A percentile compares a stretch with the other conserved stretches of the same genome.
Conservation (phyloP, 139 green algal genomes). For the Trebouxia sp. region DNA sequence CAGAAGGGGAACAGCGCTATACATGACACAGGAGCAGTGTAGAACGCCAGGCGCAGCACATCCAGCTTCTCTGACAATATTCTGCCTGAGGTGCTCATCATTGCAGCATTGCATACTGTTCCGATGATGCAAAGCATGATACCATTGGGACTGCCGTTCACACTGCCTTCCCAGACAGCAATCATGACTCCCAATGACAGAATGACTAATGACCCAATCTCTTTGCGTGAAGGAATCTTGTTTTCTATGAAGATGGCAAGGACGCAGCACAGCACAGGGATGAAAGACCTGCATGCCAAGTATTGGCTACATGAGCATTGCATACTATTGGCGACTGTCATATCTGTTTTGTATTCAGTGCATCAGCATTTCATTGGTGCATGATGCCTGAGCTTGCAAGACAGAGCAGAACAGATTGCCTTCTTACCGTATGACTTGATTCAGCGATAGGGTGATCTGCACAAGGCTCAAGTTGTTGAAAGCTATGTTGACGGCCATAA, state of each 20-base stretch:
- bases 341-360: too few species aligned
- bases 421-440: slow-evolving; percentile 61
- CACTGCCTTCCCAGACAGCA: slow-evolving; percentile 54
- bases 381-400: too few species aligned
- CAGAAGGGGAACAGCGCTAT: slow-evolving; percentile 6
- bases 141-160: slow-evolving; percentile 40
- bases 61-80: slow-evolving; percentile 73
- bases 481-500: slow-evolving; percentile 55
- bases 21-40: slow-evolving; percentile 70
- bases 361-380: too few species aligned
- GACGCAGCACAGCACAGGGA: slow-evolving; percentile 59
- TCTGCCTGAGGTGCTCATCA: slow-evolving; percentile 59
- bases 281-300: slow-evolving; percentile 42
- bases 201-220: slow-evolving; percentile 49
- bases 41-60: slow-evolving; percentile 77
- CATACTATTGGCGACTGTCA: too few species aligned
- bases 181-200: slow-evolving; percentile 64
- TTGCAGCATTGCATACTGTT: slow-evolving; percentile 53
- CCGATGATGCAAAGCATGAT: slow-evolving; percentile 53
- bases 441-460: slow-evolving; percentile 56
- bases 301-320: too few species aligned
- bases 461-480: slow-evolving; percentile 65
- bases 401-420: too few species aligned
- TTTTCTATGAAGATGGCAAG: slow-evolving; percentile 55
- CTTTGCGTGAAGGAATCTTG: slow-evolving; percentile 41